These are phyloP conservation scores for Termitomyces sp. DNA, from an alignment of 768 basidiomycete species.

Conservation along the genomic window DNA sequence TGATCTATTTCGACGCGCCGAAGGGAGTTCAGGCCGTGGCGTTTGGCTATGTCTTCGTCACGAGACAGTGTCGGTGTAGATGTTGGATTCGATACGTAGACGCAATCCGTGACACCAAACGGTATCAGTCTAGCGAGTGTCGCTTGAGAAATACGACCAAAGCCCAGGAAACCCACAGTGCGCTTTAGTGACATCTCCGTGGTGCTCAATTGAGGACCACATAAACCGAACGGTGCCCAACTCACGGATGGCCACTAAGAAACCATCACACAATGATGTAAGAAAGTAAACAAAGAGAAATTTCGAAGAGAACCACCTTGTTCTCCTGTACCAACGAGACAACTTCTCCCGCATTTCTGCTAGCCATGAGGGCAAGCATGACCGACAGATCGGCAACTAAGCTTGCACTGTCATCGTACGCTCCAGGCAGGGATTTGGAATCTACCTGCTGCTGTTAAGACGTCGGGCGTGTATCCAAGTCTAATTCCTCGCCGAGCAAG, in stretches of 20 bases:
- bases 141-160: constrained; percentile 90
- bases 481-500: constrained; percentile 59
- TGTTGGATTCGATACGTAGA: constrained; percentile 63
- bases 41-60: constrained; percentile 28
- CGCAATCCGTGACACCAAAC: constrained; percentile 73
- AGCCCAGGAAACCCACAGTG: constrained; percentile 89
- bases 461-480: constrained; percentile 91
- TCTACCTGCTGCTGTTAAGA: constrained; percentile 85
- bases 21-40: constrained; percentile 37
- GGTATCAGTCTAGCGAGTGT: constrained; percentile 75
- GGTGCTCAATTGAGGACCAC: constrained; percentile 77
- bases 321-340: constrained; percentile 66
- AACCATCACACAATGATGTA: not conserved
- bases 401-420: not conserved
- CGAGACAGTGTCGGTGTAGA: constrained; percentile 44
- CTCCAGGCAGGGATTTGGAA: not conserved
- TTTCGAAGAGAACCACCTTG: constrained; percentile 35
- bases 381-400: constrained; percentile 86
- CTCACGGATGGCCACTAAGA: constrained; percentile 71
- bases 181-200: constrained; percentile 45
- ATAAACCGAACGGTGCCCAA: constrained; percentile 84
- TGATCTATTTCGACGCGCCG: constrained; percentile 58
- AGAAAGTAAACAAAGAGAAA: not conserved
- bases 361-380: constrained; percentile 93
- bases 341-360: constrained; percentile 70